Base-by-base conservation (phyloP, 2,329 filamentous ascomycete species). In the Cadophora luteo-olivacea region DNA sequence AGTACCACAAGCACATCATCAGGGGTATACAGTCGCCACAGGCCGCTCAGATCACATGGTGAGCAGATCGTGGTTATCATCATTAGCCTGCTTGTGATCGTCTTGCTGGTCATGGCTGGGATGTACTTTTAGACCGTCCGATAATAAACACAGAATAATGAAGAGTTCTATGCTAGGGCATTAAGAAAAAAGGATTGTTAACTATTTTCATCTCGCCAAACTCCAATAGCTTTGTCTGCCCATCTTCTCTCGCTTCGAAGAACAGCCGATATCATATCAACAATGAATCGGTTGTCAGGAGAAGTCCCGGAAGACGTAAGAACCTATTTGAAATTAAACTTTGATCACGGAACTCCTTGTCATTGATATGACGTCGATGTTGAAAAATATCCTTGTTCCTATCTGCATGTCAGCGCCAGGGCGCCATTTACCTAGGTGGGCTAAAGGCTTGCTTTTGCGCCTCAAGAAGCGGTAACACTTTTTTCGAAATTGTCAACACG, bases 1-100 rank as follows among this genome's bases (percentile, higher is more conserved):
- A 55, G 52, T 32, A 55, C 52, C 8, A 55, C 52, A 19, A 55
- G 52, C 29, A 55, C 52, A 8, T 55, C 52, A 11, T 55, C 52
- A 33, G 29, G 52, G 12, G 14, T 25, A n/a, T 55, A 29, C 16
- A 33, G 29, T 1, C 52, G 29, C 6, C 32, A 25, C 14, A 55
- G 52, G 24, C 52, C 29, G 16, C 25, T 55, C 25, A 32, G 52
- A 19, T 55, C 52, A 32, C 52, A 55, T 2, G 9, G 6, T n/a
- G 52, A 55, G 14, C 52, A 55, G 14, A 32, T 55, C 12, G 6
- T 33, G 2, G 52, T 55, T 9, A 55, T 55, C 25, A 16, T 55
- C 14, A 33, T 33, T 8, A 29, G 52, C 24, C 52, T 55, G 19
- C 52, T 55, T 19, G 1, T 55, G 25, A 55, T 55, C 14, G 6